A percentile compares a stretch with the other conserved stretches of the same genome.
These are phyloP conservation scores for Besnoitia besnoiti DNA, from an alignment of 169 alveolate genomes.

Conservation along the genomic window DNA sequence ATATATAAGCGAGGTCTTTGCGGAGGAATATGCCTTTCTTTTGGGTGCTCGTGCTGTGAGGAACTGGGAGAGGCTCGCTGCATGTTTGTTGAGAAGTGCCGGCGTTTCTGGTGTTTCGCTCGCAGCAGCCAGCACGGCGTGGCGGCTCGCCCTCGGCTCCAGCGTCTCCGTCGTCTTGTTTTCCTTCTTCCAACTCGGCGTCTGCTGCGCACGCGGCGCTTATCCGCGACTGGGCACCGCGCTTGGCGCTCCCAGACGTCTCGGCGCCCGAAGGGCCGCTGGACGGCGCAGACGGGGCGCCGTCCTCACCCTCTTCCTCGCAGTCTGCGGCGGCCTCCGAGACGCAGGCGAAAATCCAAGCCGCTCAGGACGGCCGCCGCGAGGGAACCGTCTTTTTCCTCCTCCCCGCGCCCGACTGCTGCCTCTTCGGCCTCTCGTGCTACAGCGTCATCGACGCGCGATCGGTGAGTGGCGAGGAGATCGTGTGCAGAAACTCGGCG, in stretches of 20 bases:
- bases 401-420: background rate
- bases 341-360: background rate
- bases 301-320: background rate
- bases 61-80: too few relatives aligned
- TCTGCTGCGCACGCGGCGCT: background rate
- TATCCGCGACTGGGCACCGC: background rate
- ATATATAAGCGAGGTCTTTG: too few relatives aligned
- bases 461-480: too few relatives aligned
- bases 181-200: too few relatives aligned
- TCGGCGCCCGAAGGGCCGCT: background rate
- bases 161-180: background rate
- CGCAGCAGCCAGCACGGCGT: too few relatives aligned
- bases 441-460: background rate
- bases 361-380: background rate
- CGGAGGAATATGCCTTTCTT: too few relatives aligned
- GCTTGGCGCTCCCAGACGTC: background rate
- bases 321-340: background rate
- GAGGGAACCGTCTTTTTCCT: background rate
- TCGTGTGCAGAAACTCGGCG: too few relatives aligned
- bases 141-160: background rate
- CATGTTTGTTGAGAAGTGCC: too few relatives aligned
- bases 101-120: too few relatives aligned
- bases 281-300: background rate
- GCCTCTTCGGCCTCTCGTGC: conserved; percentile 26
- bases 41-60: too few relatives aligned